Percentiles rank a stretch among this genome's conserved stretches.
Conservation (phyloP, 352 stramenopile species). For the Pythium apleroticum region DNA sequence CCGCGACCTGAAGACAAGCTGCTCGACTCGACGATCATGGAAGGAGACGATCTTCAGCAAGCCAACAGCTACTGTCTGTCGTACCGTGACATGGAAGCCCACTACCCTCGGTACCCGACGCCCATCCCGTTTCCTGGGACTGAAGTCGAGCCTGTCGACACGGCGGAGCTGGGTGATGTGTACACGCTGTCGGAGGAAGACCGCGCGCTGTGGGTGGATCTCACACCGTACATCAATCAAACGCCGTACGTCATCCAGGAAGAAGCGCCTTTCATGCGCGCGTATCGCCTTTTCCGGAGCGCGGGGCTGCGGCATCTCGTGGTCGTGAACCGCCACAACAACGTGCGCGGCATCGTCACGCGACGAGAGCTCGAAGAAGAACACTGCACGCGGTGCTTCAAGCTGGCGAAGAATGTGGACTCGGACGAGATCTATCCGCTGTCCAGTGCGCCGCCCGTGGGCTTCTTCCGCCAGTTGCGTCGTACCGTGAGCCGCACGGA, state of each 20-base stretch:
- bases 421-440: slow-evolving; percentile 72
- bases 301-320: slow-evolving; percentile 95
- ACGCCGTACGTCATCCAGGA: slow-evolving; percentile 96
- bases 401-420: slow-evolving; percentile 72
- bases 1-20: slow-evolving; percentile 48
- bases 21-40: slow-evolving; percentile 20
- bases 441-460: slow-evolving; percentile 46
- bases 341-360: slow-evolving; percentile 89
- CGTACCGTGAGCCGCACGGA: slow-evolving; percentile 67
- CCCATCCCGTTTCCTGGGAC: slow-evolving; percentile 40
- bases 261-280: slow-evolving; percentile 92
- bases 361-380: slow-evolving; percentile 80
- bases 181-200: slow-evolving; percentile 81
- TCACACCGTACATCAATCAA: slow-evolving; percentile 97
- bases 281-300: slow-evolving; percentile 97
- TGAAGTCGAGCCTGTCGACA: slow-evolving; percentile 35
- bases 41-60: background rate
- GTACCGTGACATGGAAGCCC: slow-evolving; percentile 78
- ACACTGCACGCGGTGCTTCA: slow-evolving; percentile 76
- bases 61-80: slow-evolving; percentile 54
- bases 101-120: slow-evolving; percentile 83
- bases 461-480: slow-evolving; percentile 63
- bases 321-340: slow-evolving; percentile 92
- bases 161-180: slow-evolving; percentile 17
- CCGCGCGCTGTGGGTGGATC: slow-evolving; percentile 91